A percentile compares a stretch with the other conserved stretches of the same genome.
These are phyloP conservation scores for Kwoniella dendrophila DNA, from an alignment of 768 basidiomycete species.

Conservation along the genomic window DNA sequence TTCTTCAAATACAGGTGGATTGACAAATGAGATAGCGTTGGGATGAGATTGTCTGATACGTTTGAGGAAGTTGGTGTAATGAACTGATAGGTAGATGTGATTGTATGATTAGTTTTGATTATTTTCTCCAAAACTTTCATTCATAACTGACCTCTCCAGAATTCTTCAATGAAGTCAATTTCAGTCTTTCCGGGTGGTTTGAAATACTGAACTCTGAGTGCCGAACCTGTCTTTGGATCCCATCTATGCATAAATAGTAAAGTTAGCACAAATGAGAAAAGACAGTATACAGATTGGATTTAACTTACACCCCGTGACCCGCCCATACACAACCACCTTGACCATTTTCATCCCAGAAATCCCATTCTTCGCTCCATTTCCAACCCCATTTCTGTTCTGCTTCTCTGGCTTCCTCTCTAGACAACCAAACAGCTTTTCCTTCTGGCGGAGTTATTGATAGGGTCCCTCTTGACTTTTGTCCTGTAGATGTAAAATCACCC, in stretches of 20 bases:
- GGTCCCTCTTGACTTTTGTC: slow-evolving; percentile 71
- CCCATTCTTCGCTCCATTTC: slow-evolving; percentile 64
- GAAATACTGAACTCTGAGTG: slow-evolving; percentile 80
- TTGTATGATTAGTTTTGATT: slow-evolving; percentile 61
- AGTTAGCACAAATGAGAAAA: neutral
- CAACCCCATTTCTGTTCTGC: slow-evolving; percentile 73
- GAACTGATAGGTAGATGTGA: slow-evolving; percentile 25
- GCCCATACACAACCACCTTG: slow-evolving; percentile 62
- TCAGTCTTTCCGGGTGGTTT: slow-evolving; percentile 55
- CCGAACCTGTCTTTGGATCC: slow-evolving; percentile 69
- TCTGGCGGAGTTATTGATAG: slow-evolving; percentile 79
- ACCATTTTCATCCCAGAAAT: slow-evolving; percentile 61
- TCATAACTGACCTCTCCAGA: slow-evolving; percentile 68
- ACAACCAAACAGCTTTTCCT: slow-evolving; percentile 76
- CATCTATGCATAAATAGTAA: slow-evolving; percentile 59
- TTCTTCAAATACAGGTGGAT: slow-evolving; percentile 82
- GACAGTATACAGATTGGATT: neutral
- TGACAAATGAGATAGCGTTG: slow-evolving; percentile 83
- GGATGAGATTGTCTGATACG: slow-evolving; percentile 65
- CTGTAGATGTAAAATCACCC: slow-evolving; percentile 77
- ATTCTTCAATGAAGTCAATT: slow-evolving; percentile 74
- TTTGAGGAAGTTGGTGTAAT: slow-evolving; percentile 52
- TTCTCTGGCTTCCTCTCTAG: slow-evolving; percentile 58
- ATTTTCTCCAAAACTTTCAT: slow-evolving; percentile 57
- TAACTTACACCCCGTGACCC: slow-evolving; percentile 49